phyloP scores from a whole-genome alignment of 2,329 filamentous ascomycete species.

The Ceratocystis harringtonii region DNA sequence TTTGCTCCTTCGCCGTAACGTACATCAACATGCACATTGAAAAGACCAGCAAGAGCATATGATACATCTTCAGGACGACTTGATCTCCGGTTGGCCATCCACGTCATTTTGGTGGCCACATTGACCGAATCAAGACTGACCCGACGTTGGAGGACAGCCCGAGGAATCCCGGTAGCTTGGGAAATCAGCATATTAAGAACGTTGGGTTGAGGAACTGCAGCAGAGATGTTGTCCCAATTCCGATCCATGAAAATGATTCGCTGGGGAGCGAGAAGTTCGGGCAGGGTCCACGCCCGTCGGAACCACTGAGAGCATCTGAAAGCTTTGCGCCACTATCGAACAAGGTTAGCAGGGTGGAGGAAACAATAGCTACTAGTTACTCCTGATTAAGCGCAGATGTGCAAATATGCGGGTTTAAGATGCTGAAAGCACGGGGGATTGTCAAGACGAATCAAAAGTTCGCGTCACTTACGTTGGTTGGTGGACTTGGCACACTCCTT shows the following conservation, averaged over 20 bases:
- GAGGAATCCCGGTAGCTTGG: constrained; percentile 9
- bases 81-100: constrained; percentile 22
- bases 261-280: constrained; percentile 17
- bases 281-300: constrained; percentile 17
- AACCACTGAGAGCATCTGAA: constrained; percentile 18
- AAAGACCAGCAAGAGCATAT: constrained; percentile 25
- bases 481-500: neutral
- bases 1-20: constrained; percentile 24
- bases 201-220: neutral
- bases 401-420: too few species aligned
- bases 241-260: constrained; percentile 11
- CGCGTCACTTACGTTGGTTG: constrained; percentile 7
- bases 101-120: constrained; percentile 23
- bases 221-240: constrained; percentile 15
- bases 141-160: neutral
- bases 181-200: constrained; percentile 6
- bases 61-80: constrained; percentile 22
- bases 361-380: too few species aligned
- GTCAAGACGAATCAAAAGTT: too few species aligned
- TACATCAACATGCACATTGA: constrained; percentile 24
- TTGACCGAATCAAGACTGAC: neutral
- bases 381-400: too few species aligned
- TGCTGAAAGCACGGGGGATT: too few species aligned
- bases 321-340: constrained; percentile 10
- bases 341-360: neutral